These are phyloP conservation scores for Peronospora destructor DNA, from an alignment of 352 stramenopile genomes.

Conservation along the genomic window DNA sequence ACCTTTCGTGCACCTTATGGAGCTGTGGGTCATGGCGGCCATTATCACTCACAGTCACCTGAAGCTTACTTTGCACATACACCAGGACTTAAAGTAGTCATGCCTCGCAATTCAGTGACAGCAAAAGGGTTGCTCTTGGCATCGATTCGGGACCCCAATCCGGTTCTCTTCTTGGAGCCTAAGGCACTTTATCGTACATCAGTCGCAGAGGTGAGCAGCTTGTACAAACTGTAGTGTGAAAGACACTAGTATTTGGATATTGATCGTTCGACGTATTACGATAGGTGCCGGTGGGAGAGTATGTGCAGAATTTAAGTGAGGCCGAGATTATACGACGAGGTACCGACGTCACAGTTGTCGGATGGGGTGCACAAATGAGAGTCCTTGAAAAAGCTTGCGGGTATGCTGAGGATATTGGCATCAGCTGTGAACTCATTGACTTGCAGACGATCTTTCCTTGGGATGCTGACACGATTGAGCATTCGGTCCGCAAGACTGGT, in stretches of 20 bases:
- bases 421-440: slow-evolving; percentile 96
- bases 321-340: slow-evolving; percentile 91
- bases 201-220: slow-evolving; percentile 81
- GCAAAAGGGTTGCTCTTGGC: slow-evolving; percentile 95
- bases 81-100: slow-evolving; percentile 94
- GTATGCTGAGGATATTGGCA: slow-evolving; percentile 87
- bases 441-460: slow-evolving; percentile 96
- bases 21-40: slow-evolving; percentile 89
- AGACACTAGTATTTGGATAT: slow-evolving; percentile 2
- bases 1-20: slow-evolving; percentile 94
- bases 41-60: slow-evolving; percentile 94
- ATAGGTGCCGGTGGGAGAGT: slow-evolving; percentile 90
- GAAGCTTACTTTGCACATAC: slow-evolving; percentile 97
- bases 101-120: slow-evolving; percentile 89
- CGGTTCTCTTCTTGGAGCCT: slow-evolving; percentile 97
- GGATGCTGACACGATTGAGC: slow-evolving; percentile 91
- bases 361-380: slow-evolving; percentile 89
- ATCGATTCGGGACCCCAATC: slow-evolving; percentile 94
- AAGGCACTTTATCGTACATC: slow-evolving; percentile 96
- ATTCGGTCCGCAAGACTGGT: slow-evolving; percentile 96
- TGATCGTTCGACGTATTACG: slow-evolving; percentile 1
- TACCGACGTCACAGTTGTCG: slow-evolving; percentile 93
- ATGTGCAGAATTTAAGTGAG: slow-evolving; percentile 89
- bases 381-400: slow-evolving; percentile 80
- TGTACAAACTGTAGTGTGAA: neutral